Evolutionary conservation across 495 filamentous ascomycete genomes (phyloP), one percentile per base, ranked within the genome.

Genomic region (Hypomontagnella monticulosa): DNA sequence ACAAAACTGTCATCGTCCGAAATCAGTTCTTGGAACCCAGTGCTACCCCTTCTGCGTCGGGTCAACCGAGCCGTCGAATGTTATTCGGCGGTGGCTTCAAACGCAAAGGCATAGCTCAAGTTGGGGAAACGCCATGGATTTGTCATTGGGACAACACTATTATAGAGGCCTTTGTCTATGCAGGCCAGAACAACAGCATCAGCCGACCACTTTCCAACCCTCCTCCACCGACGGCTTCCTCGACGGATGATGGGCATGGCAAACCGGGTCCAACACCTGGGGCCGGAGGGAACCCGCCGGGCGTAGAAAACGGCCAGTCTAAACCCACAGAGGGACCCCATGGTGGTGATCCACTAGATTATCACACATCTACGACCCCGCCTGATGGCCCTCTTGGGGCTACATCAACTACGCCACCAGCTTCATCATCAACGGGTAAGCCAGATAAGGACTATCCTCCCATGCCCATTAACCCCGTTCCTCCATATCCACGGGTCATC

Each of bases 141-240:
- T 97, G 93, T 74, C 89, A 83, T 70, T 97, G 92, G 92, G 93
- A 94, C 60, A 80, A 85, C 4, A 96, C 93, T 0, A 81, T 87
- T 43, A 78, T 97, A 44, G 92, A 96, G 64, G 81, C 88, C 14
- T 95, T 93, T 73, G 86, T 97, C 57, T 97, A 93, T 72, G 79
- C 89, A 54, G 83, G 84, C 44, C 82, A 89, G 64, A 86, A 82
- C 62, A 77, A 78, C 46, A 80, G 77, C 57, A 71, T 73, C 12
- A 74, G 57, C 64, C 42, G 54, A 67, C 36, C 67, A 62, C 18
- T 55, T 34, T 15, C 54, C 11, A 67, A 71, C 53, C 23, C 76
- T 55, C 23, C 76, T 14, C 58, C 72, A 8, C 58, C 72, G 10
- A 60, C 43, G 12, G 72, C 73, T 7, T 9, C 52, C 14, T 20